Percentiles rank a stretch among this genome's conserved stretches.
These are phyloP conservation scores for Colletotrichum coccodes DNA, from an alignment of 2,329 filamentous ascomycete species.

Conservation along the genomic window DNA sequence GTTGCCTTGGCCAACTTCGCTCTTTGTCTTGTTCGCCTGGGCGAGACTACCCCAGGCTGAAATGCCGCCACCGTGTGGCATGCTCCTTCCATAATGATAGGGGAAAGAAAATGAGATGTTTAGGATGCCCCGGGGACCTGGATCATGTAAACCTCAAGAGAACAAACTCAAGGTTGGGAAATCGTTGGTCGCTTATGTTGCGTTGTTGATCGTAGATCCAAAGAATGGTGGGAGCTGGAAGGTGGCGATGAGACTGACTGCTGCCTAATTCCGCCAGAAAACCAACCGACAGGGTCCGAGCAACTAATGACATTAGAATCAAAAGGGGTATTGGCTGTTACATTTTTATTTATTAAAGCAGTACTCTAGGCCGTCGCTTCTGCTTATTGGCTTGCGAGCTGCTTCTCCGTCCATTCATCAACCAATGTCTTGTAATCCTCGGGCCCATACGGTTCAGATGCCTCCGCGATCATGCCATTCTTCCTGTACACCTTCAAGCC, in stretches of 20 bases:
- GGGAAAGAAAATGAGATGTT: neutral
- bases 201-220: no score
- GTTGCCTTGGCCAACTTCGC: neutral
- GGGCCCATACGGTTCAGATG: slow-evolving; percentile 66
- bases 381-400: neutral
- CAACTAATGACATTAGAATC: neutral
- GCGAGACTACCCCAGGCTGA: neutral
- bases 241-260: neutral
- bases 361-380: neutral
- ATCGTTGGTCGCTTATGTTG: neutral
- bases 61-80: no score
- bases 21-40: slow-evolving; percentile 12
- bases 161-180: neutral
- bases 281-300: neutral
- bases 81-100: neutral
- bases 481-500: slow-evolving; percentile 68
- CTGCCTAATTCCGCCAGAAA: slow-evolving; percentile 9
- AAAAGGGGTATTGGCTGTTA: neutral
- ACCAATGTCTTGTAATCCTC: slow-evolving; percentile 66
- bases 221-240: neutral
- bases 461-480: slow-evolving; percentile 60
- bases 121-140: no score
- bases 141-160: no score
- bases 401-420: slow-evolving; percentile 56
- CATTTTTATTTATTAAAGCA: no score